Evolutionary conservation across 768 basidiomycete genomes (phyloP), one percentile per base, ranked within the genome.

Genomic region (Auricularia sp.): DNA sequence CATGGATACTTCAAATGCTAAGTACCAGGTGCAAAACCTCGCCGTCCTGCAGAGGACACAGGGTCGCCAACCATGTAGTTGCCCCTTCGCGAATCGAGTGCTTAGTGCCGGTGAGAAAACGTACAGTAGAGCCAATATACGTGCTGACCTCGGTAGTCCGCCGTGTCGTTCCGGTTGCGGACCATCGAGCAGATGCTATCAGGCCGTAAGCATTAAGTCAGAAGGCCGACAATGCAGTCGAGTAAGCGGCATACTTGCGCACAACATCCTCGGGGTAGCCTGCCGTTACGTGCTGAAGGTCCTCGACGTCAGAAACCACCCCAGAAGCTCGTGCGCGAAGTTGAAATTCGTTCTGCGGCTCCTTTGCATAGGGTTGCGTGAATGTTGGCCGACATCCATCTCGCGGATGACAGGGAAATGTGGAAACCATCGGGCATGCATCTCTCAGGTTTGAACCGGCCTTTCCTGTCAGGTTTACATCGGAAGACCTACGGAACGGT

Each of bases 21-120:
- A 91, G 70, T 80, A 84, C 8, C 70, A 18, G 47, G 21, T 12
- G 47, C 47, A 18, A 51, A 51, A 6, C 47, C 47, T 18, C 18
- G 11, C 6, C 47, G 47, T 16, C 47, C 47, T 18, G 47, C 18
- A 5, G 47, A 16, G 18, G 47, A 51, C 5, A 21, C 21, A 5
- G 47, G 47, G 47, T 51, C 47, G 14, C 47, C 16, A 18, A 21
- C 18, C 47, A 51, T 51, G 47, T 18, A 51, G 47, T 51, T 18
- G 6, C 6, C 18, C 21, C 16, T 51, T 10, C 47, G 18, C 47
- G 47, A 21, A 5, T 18, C 47, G 10, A 51, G 11, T 18, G 11
- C 47, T 51, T 44, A 18, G 10, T 44, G 43, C 11, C 43, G 1
- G 18, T 44, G 11, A 44, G 43, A 29, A 29, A 29, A 29, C 29